Conservation (phyloP, 306 rosid genomes). For the Corylus avellana region DNA sequence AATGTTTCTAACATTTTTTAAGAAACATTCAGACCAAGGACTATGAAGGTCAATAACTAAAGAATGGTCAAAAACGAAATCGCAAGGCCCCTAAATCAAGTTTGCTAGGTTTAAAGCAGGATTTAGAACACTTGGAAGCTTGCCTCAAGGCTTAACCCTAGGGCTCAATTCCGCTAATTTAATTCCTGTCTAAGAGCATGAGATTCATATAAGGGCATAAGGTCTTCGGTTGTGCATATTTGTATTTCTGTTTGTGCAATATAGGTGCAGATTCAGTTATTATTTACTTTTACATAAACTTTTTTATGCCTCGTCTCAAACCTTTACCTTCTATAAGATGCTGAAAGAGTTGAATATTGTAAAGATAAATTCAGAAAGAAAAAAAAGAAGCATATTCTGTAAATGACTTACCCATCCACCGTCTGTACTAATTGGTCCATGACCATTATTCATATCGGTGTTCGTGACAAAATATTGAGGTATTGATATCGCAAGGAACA, state of each 20-base stretch:
- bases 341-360: neutral
- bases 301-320: neutral
- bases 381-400: neutral
- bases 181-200: neutral
- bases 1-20: neutral
- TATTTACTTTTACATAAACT: neutral
- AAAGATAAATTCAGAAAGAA: neutral
- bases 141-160: neutral
- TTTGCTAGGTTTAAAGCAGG: neutral
- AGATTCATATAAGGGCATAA: neutral
- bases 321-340: neutral
- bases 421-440: conserved; percentile 76
- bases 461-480: conserved; percentile 74
- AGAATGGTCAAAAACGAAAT: neutral
- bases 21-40: neutral
- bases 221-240: neutral
- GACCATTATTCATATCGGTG: conserved; percentile 61
- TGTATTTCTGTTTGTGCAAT: neutral
- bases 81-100: too few relatives aligned
- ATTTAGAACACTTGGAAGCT: neutral
- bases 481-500: conserved; percentile 87
- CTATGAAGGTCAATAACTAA: neutral
- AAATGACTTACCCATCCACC: conserved; percentile 83
- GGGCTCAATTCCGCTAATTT: neutral
- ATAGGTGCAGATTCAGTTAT: neutral